Percentiles rank a stretch among this genome's conserved stretches.
Conservation (phyloP, 495 filamentous ascomycete species). For the Penicillium psychrofluorescens region DNA sequence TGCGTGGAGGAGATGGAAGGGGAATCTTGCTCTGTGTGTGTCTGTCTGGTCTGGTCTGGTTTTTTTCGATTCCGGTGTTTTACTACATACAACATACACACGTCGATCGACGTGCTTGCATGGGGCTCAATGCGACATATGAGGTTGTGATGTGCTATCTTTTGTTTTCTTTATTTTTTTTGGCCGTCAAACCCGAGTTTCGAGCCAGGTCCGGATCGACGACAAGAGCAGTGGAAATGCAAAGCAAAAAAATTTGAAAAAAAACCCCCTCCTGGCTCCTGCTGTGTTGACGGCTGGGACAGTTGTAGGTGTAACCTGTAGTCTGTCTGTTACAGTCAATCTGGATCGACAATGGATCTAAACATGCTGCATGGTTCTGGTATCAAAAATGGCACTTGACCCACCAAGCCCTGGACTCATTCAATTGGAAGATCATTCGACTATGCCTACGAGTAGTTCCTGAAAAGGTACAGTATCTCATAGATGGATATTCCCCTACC, state of each 20-base stretch:
- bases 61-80: slow-evolving; percentile 23
- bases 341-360: too few relatives aligned
- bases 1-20: slow-evolving; percentile 11
- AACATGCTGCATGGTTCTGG: too few relatives aligned
- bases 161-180: slow-evolving; percentile 1
- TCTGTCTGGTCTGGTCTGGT: slow-evolving; percentile 21
- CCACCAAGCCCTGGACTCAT: neutral
- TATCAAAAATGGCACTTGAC: too few relatives aligned
- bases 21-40: slow-evolving; percentile 14
- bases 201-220: slow-evolving; percentile 11
- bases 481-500: too few relatives aligned
- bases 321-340: too few relatives aligned
- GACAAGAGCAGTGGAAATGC: slow-evolving; percentile 20
- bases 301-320: too few relatives aligned
- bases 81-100: slow-evolving; percentile 26
- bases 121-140: slow-evolving; percentile 28
- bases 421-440: neutral
- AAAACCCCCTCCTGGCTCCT: slow-evolving; percentile 13
- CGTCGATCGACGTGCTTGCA: slow-evolving; percentile 22
- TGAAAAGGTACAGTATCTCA: too few relatives aligned
- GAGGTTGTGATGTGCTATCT: slow-evolving; percentile 25
- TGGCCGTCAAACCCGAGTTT: slow-evolving; percentile 4
- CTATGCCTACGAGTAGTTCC: too few relatives aligned
- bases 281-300: slow-evolving; percentile 1
- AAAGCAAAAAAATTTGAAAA: slow-evolving; percentile 18